A percentile compares a stretch with the other conserved stretches of the same genome.
Conservation (phyloP, 169 alveolate genomes). For the Toxoplasma gondii region DNA sequence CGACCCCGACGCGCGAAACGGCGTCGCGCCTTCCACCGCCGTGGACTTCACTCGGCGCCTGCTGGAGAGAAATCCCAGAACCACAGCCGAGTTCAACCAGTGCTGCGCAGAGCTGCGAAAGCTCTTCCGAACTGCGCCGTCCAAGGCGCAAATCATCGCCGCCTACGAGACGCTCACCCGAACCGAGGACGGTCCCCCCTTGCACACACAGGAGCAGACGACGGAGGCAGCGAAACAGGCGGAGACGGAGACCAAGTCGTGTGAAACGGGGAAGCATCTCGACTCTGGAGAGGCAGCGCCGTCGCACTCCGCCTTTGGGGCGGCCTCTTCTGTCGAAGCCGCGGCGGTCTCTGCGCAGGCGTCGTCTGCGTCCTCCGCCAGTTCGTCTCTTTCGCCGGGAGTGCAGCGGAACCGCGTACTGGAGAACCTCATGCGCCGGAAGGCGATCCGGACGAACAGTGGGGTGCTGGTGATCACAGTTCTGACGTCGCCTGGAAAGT, state of each 20-base stretch:
- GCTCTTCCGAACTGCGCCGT: constrained; percentile 69
- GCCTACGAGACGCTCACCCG: constrained; percentile 73
- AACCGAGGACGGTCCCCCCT: constrained; percentile 65
- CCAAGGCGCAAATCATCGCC: constrained; percentile 75
- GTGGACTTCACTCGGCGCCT: constrained; percentile 69
- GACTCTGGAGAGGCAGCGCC: background rate
- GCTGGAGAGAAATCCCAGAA: constrained; percentile 62
- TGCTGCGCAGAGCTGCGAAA: constrained; percentile 69
- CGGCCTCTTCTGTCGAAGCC: background rate
- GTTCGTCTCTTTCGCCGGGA: background rate
- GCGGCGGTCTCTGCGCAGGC: background rate
- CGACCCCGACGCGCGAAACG: constrained; percentile 69
- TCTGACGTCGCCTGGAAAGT: constrained; percentile 93
- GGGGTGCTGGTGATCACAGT: constrained; percentile 94
- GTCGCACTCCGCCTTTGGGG: background rate
- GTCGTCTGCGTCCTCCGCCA: background rate
- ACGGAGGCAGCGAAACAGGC: background rate
- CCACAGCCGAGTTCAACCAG: constrained; percentile 67
- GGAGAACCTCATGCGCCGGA: constrained; percentile 80
- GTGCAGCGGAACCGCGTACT: constrained; percentile 49
- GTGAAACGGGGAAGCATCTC: background rate
- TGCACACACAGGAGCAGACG: constrained; percentile 34
- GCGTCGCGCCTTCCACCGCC: constrained; percentile 54
- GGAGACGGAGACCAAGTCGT: background rate
- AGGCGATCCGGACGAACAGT: constrained; percentile 87